These are phyloP conservation scores for Neonectria faginata DNA, from an alignment of 2,329 filamentous ascomycete species.

Conservation along the genomic window DNA sequence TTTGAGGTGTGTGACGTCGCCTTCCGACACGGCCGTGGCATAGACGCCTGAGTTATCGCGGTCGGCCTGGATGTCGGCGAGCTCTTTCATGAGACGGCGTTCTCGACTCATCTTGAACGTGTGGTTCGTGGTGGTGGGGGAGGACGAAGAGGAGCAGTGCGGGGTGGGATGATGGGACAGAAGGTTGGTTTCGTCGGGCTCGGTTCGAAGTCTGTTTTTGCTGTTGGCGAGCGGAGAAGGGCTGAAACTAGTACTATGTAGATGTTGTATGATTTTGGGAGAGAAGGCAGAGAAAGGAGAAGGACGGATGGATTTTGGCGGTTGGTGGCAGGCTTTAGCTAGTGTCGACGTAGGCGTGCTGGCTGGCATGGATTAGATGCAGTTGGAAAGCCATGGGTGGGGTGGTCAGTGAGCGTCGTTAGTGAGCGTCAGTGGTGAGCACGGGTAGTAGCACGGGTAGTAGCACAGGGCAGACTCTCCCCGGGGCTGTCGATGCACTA, in stretches of 20 bases:
- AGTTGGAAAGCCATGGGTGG: neutral
- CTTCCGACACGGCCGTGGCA: conserved; percentile 72
- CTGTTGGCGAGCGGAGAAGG: neutral
- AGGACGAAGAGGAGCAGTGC: neutral
- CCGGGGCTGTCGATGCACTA: neutral
- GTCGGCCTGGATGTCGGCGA: conserved; percentile 80
- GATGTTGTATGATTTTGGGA: neutral
- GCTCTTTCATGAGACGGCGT: conserved; percentile 78
- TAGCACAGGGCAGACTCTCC: neutral
- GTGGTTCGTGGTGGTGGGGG: neutral
- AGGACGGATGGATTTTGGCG: conserved; percentile 13
- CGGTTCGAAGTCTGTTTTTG: neutral
- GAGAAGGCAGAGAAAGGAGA: conserved; percentile 14
- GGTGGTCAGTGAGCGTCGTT: neutral
- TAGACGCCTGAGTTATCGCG: conserved; percentile 78
- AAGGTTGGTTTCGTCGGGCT: neutral
- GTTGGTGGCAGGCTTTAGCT: conserved; percentile 16
- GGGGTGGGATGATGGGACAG: neutral
- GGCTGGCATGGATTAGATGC: conserved; percentile 10
- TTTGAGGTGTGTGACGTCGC: conserved; percentile 83
- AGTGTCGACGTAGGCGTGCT: conserved; percentile 1
- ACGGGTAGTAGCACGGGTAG: neutral
- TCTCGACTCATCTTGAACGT: conserved; percentile 63
- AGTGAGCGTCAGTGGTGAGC: neutral
- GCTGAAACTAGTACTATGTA: neutral